A percentile compares a stretch with the other conserved stretches of the same genome.
These are phyloP conservation scores for Panaeolus cyanescens DNA, from an alignment of 768 basidiomycete species.

Conservation along the genomic window DNA sequence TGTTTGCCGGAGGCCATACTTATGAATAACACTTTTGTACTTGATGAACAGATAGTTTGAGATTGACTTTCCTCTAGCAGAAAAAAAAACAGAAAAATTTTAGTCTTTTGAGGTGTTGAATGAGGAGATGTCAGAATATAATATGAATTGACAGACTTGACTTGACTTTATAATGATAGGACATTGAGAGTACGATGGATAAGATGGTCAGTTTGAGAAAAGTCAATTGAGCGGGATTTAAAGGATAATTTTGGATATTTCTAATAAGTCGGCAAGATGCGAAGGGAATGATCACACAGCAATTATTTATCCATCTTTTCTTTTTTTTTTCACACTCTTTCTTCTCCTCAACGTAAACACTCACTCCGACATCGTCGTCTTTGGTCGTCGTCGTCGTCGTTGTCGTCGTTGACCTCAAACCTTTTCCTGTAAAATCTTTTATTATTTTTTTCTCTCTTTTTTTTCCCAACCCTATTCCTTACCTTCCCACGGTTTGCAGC, in stretches of 20 bases:
- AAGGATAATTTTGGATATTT: neutral
- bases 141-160: neutral
- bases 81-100: too few species aligned
- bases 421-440: constrained; percentile 23
- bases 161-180: too few species aligned
- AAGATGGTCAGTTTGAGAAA: neutral
- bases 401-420: constrained; percentile 9
- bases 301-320: neutral
- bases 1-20: neutral
- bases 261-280: constrained; percentile 9
- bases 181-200: neutral
- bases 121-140: too few species aligned
- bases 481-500: constrained; percentile 23
- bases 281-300: neutral
- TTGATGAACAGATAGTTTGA: too few species aligned
- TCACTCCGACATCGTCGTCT: constrained; percentile 1
- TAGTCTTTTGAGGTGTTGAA: too few species aligned
- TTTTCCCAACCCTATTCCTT: constrained; percentile 11
- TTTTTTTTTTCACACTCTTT: neutral
- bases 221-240: neutral
- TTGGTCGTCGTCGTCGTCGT: constrained; percentile 8
- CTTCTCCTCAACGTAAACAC: neutral
- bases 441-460: constrained; percentile 9
- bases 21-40: too few species aligned
- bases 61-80: too few species aligned